Base-by-base conservation (phyloP, 2,329 filamentous ascomycete genomes). In the Colletotrichum lindemuthianum region DNA sequence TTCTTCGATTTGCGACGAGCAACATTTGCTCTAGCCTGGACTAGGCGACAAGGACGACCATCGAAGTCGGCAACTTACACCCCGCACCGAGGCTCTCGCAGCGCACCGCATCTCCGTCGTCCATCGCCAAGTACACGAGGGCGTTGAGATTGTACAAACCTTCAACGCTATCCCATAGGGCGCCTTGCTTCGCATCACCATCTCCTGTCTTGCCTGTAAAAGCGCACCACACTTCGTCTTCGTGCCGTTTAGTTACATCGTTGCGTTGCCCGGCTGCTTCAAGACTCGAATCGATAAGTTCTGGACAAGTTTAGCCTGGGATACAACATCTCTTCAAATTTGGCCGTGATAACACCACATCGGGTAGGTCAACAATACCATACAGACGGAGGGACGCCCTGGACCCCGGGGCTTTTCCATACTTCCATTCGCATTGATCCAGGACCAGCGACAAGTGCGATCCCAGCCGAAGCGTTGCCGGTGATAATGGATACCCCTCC, bases 401-500 rank as follows among this genome's bases (percentile, higher is more conserved):
- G 24, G 24, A 24, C 24, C 24, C 24, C 24, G 24, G 24, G 24
- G 5, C 24, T 24, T 24, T 24, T 24, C 24, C 24, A 24, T 24
- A 24, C 2, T 16, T 45, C 11, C n/a, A 43, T 24, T 43, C 43
- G 13, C n/a, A 36, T 43, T 48, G 15, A 56, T 33, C 10, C 37
- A 32, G 43, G 37, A 15, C 45, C 52, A 37, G 37, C 59, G 12
- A 37, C 34, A 45, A 37, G 13, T 39, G 10, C 39, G n/a, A 13
- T 11, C 10, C 33, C 16, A 16, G 39, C 52, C 36, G 13, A 39
- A n/a, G 37, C 37, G 16, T 24, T n/a, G 33, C 33, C 44, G 43
- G 16, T 32, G 52, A 63, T 55, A 36, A 68, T 68, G 66, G 59
- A 68, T 32, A 66, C 66, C 32, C 66, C 66, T 40, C 59, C 63